Percentiles rank a stretch among this genome's conserved stretches.
These are phyloP conservation scores for Circinella umbellata DNA, from an alignment of 371 early-diverging fungal genomes.

Conservation along the genomic window DNA sequence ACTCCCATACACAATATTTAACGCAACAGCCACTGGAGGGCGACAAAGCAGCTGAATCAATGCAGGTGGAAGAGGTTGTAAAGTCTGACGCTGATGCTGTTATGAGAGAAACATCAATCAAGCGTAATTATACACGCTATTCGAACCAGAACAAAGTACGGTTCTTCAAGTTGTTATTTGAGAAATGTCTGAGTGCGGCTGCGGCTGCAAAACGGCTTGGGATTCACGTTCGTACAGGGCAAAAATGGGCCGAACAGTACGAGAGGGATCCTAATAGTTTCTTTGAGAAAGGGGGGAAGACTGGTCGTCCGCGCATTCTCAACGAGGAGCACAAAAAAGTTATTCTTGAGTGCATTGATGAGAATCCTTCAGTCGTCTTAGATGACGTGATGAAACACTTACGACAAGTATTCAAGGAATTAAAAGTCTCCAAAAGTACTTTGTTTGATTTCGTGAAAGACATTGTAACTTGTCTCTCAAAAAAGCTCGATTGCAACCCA, in stretches of 20 bases:
- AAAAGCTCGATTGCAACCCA: too few species aligned
- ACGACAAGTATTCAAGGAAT: too few species aligned
- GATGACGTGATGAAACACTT: neutral
- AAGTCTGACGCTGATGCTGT: neutral
- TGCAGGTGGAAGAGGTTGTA: neutral
- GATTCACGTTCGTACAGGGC: slow-evolving; percentile 26
- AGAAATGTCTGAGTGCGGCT: slow-evolving; percentile 19
- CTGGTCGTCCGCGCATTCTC: slow-evolving; percentile 20
- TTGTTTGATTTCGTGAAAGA: slow-evolving; percentile 14
- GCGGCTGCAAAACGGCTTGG: slow-evolving; percentile 21
- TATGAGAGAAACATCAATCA: slow-evolving; percentile 2
- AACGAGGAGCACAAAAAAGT: slow-evolving; percentile 20
- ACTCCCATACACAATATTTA: slow-evolving; percentile 19
- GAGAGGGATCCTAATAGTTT: slow-evolving; percentile 19
- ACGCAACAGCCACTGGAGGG: slow-evolving; percentile 10
- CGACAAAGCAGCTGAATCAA: neutral
- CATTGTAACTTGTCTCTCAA: too few species aligned
- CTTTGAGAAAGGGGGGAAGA: slow-evolving; percentile 19
- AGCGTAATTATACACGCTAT: slow-evolving; percentile 7
- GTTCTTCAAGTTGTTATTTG: slow-evolving; percentile 11
- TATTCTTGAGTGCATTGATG: slow-evolving; percentile 20
- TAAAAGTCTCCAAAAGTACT: slow-evolving; percentile 9
- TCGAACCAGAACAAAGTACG: neutral
- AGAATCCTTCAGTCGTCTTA: slow-evolving; percentile 19
- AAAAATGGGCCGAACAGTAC: slow-evolving; percentile 25